Conservation (phyloP, 2,329 filamentous ascomycete genomes). For the Podosphaera aphanis region DNA sequence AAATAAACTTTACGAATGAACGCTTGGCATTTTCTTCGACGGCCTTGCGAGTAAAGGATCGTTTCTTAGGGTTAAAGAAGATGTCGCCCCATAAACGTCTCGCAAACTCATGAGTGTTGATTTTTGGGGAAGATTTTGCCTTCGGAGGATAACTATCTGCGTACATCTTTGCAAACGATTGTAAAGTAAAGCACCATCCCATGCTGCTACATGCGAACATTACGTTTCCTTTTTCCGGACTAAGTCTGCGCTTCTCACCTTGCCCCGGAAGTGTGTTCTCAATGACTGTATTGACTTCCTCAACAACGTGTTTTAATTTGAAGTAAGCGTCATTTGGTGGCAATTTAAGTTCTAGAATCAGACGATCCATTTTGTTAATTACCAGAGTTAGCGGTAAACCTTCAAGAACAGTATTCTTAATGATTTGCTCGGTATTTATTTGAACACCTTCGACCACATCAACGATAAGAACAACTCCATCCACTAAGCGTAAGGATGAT, state of each 20-base stretch:
- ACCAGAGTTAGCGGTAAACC: conserved; percentile 73
- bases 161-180: conserved; percentile 92
- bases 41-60: conserved; percentile 75
- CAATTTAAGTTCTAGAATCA: conserved; percentile 83
- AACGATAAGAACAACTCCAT: conserved; percentile 80
- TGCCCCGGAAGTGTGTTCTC: conserved; percentile 64
- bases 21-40: conserved; percentile 59
- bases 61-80: conserved; percentile 77
- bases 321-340: conserved; percentile 94
- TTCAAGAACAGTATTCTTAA: conserved; percentile 82
- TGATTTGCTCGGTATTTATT: conserved; percentile 87
- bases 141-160: conserved; percentile 46
- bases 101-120: conserved; percentile 67
- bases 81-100: conserved; percentile 84
- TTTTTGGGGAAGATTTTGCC: conserved; percentile 23
- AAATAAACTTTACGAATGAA: conserved; percentile 79
- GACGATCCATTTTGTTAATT: conserved; percentile 89
- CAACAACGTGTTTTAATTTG: conserved; percentile 95
- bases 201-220: conserved; percentile 82
- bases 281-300: conserved; percentile 92
- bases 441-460: conserved; percentile 99
- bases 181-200: conserved; percentile 90
- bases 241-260: conserved; percentile 59
- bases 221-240: conserved; percentile 95
- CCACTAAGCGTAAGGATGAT: conserved; percentile 61